Percentiles rank a stretch among this genome's conserved stretches.
These are phyloP conservation scores for Alternaria triticimaculans DNA, from an alignment of 2,329 filamentous ascomycete species.

Conservation along the genomic window DNA sequence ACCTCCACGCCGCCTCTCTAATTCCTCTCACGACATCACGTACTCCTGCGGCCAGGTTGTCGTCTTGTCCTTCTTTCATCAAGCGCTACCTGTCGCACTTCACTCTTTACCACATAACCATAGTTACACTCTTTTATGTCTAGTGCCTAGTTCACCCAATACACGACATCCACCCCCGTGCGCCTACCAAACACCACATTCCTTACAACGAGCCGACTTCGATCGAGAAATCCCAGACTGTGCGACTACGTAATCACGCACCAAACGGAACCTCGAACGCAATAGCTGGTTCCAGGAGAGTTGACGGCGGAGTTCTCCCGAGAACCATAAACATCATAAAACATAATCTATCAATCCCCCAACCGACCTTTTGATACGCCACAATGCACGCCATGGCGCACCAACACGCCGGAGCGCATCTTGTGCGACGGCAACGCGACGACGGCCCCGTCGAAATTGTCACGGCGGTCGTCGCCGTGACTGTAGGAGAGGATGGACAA, in stretches of 20 bases:
- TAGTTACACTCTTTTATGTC: constrained; percentile 41
- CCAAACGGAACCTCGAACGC: constrained; percentile 1
- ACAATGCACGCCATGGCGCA: constrained; percentile 26
- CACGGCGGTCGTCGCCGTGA: constrained; percentile 55
- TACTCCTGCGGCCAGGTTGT: constrained; percentile 47
- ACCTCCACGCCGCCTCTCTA: constrained; percentile 25
- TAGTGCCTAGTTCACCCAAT: constrained; percentile 35
- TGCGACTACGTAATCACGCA: constrained; percentile 34
- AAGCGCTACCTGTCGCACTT: constrained; percentile 44
- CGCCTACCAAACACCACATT: constrained; percentile 34
- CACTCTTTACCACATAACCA: constrained; percentile 39
- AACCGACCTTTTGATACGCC: constrained; percentile 2
- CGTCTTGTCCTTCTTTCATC: constrained; percentile 49
- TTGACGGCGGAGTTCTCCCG: neutral
- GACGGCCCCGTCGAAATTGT: constrained; percentile 19
- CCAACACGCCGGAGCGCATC: constrained; percentile 36
- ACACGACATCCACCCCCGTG: constrained; percentile 31
- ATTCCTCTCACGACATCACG: constrained; percentile 22
- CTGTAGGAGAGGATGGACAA: constrained; percentile 57
- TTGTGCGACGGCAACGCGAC: constrained; percentile 38
- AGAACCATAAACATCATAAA: neutral
- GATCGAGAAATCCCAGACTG: constrained; percentile 21
- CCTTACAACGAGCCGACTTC: constrained; percentile 30
- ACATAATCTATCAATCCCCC: constrained; percentile 1
- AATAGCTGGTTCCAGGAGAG: constrained; percentile 19